phyloP scores from a whole-genome alignment of 2,329 filamentous ascomycete genomes.

The Xylariaceae sp. region DNA sequence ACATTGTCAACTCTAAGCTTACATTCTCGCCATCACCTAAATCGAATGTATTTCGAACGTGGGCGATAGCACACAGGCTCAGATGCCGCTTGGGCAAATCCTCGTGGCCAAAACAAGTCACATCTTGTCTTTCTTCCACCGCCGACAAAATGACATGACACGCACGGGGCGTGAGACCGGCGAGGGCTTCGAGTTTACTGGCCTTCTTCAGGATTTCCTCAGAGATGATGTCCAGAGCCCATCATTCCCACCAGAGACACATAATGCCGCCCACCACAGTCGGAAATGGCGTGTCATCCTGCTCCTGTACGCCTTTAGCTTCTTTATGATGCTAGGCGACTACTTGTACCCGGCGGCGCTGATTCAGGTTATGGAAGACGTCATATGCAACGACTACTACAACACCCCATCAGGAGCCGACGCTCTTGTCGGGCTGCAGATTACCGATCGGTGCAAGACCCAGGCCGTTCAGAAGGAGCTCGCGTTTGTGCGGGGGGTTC shows the following conservation, averaged over 20 bases:
- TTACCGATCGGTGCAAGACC: background rate
- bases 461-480: constrained; percentile 14
- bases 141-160: too few species aligned
- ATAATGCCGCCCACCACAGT: background rate
- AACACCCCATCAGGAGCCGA: background rate
- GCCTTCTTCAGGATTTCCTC: constrained; percentile 1
- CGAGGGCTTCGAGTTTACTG: background rate
- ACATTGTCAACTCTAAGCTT: too few species aligned
- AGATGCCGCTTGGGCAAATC: too few species aligned
- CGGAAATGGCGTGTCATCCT: background rate
- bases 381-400: background rate
- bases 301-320: background rate
- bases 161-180: background rate
- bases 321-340: background rate
- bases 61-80: too few species aligned
- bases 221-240: background rate
- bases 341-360: background rate
- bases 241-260: background rate
- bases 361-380: background rate
- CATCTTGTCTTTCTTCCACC: too few species aligned
- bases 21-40: too few species aligned
- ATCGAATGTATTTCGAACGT: too few species aligned
- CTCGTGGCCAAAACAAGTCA: too few species aligned
- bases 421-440: background rate
- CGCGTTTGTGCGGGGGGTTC: constrained; percentile 6